phyloP scores from a whole-genome alignment of 805 yeast species.

The Clavispora santaluciae region DNA sequence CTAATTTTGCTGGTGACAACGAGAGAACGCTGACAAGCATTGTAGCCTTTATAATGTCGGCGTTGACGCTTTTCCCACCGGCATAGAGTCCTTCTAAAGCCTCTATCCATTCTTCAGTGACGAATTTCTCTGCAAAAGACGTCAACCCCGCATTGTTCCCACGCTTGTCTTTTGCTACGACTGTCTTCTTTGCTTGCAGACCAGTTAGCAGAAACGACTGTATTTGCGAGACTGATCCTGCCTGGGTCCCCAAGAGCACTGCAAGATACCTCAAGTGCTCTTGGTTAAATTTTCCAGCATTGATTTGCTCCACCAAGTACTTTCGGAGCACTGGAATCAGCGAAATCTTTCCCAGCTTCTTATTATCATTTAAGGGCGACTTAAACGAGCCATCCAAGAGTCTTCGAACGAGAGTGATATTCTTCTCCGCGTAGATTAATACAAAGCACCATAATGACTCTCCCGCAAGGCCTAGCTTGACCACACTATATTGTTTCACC shows the following conservation, averaged over 20 bases:
- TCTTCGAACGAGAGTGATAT: conserved; percentile 42
- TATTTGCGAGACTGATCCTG: conserved; percentile 11
- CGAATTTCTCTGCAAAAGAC: conserved; percentile 52
- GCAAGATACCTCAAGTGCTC: conserved; percentile 45
- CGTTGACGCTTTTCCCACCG: conserved; percentile 51
- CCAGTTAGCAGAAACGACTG: conserved; percentile 15
- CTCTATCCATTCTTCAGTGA: conserved; percentile 54
- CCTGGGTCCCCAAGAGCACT: conserved; percentile 42
- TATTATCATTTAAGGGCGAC: conserved; percentile 43
- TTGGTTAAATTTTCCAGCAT: conserved; percentile 41
- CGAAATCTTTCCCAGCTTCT: conserved; percentile 46
- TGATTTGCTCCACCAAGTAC: conserved; percentile 43
- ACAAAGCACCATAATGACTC: conserved; percentile 63
- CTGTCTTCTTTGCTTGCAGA: conserved; percentile 9
- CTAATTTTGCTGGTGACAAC: conserved; percentile 39
- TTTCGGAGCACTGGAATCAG: conserved; percentile 46
- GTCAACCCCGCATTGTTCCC: conserved; percentile 8
- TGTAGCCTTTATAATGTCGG: conserved; percentile 41
- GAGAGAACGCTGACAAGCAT: conserved; percentile 51
- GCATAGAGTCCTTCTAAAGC: conserved; percentile 53
- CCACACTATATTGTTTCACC: conserved; percentile 48
- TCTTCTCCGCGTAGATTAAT: conserved; percentile 45
- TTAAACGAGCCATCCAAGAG: conserved; percentile 52
- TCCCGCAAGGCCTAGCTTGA: conserved; percentile 54
- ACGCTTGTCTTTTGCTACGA: conserved; percentile 19